phyloP scores from a whole-genome alignment of 139 green algal species.

The Ulvella scutata region DNA sequence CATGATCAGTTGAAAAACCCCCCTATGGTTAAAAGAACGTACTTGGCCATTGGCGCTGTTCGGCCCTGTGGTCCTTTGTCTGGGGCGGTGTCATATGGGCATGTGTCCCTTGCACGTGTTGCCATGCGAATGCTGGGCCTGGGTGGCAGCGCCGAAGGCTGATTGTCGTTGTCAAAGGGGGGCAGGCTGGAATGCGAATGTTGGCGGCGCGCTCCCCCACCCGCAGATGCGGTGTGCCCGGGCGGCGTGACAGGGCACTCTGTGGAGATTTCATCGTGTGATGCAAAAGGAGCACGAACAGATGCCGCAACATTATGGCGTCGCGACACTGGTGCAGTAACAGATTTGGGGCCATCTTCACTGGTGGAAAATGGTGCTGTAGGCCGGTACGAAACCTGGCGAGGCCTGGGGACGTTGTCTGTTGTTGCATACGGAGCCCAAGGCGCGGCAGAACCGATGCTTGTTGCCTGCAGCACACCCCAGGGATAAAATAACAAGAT shows the following conservation, averaged over 20 bases:
- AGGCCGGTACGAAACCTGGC: not conserved
- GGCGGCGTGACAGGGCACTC: not conserved
- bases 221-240: not conserved
- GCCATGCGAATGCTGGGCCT: not conserved
- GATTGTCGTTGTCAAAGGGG: not conserved
- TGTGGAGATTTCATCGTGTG: not conserved
- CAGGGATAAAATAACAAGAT: no score
- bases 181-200: not conserved
- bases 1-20: no score
- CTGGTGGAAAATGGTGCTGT: not conserved
- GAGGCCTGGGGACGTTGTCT: not conserved
- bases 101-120: not conserved
- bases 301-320: not conserved
- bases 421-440: not conserved
- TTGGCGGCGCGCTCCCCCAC: not conserved
- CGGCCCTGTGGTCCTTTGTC: no score
- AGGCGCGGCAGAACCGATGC: not conserved
- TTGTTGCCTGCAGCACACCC: not conserved
- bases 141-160: not conserved
- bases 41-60: no score
- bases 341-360: not conserved
- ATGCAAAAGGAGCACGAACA: no score
- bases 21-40: no score
- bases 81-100: not conserved
- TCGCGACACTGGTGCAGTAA: not conserved